Evolutionary conservation across 2,329 filamentous ascomycete genomes (phyloP), one percentile per base, ranked within the genome.

Genomic region (Pyrenochaeta sp.): DNA sequence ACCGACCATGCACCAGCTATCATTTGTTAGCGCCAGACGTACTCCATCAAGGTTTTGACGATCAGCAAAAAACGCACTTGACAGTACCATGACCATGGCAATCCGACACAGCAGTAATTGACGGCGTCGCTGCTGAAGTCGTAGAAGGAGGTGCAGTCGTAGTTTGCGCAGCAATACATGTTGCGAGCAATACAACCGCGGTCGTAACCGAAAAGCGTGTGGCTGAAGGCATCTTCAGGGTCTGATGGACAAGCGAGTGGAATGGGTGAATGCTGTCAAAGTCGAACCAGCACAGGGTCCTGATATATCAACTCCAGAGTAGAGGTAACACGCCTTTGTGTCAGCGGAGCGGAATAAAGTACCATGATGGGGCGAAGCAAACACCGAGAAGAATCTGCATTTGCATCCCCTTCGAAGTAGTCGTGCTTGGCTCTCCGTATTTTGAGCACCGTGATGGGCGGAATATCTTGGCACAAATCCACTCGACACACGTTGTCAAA

Each of bases 21-120:
- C 10, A 30, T 13, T 6, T 24, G 19, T 70, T 63, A 72, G 68
- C 49, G 22, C 15, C 27, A 40, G 27, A 27, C 5, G 6, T n/a
- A 9, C 25, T 27, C 19, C 1, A 19, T 22, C 24, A 7, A 28
- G 10, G 7, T 6, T 12, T 10, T 40, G 3, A 19, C 5, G 7
- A 12, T n/a, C 5, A 22, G 1, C 13, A 5, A 30, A 5, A 5
- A 5, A 68, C 78, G 54, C 71, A 84, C 80, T 80, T 80, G 2
- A 75, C 63, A 19, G 74, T 75, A 8, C 73, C 80, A 62, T 86
- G 83, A n/a, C 72, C 69, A 67, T 85, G 83, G 56, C 86, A 88
- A 1, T 74, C 80, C 2, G 84, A 85, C 1, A 87, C 75, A 1
- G 83, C 82, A 1, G 84, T 82, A 9, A 78, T 71, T 0, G 68